Evolutionary conservation across 2,329 filamentous ascomycete genomes (phyloP).

Genomic region (Penicillium sp.): DNA sequence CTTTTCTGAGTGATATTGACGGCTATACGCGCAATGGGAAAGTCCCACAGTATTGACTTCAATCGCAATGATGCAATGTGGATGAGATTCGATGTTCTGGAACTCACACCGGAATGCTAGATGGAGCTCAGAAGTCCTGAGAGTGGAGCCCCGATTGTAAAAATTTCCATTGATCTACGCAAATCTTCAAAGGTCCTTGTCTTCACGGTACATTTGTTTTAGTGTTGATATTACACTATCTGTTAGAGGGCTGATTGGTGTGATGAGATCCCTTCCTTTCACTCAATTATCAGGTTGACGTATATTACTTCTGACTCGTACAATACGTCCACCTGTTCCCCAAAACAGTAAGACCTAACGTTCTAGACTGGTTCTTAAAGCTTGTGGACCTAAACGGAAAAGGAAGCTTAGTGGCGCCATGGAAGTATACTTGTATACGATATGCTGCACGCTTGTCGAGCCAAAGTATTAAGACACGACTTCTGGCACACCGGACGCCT

Average conservation of each 20-base stretch:
- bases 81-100: conserved; percentile 3
- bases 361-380: neutral
- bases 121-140: neutral
- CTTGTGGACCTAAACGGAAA: too few relatives aligned
- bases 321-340: too few relatives aligned
- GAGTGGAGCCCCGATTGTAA: neutral
- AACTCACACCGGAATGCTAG: conserved; percentile 1
- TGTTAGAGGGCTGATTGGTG: too few relatives aligned
- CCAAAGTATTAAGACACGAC: neutral
- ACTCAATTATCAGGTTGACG: too few relatives aligned
- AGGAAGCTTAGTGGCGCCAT: neutral
- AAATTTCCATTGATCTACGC: conserved; percentile 5
- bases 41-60: neutral
- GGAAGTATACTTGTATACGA: neutral
- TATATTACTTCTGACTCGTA: too few relatives aligned
- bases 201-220: neutral
- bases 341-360: neutral
- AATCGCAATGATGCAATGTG: conserved; percentile 2
- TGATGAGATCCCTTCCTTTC: too few relatives aligned
- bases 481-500: conserved; percentile 2
- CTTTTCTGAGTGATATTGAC: neutral
- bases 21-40: neutral
- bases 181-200: neutral
- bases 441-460: neutral
- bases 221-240: neutral